A percentile compares a stretch with the other conserved stretches of the same genome.
Evolutionary conservation across 2,329 filamentous ascomycete species (phyloP).

Genomic region (Aspergillus glaucus): DNA sequence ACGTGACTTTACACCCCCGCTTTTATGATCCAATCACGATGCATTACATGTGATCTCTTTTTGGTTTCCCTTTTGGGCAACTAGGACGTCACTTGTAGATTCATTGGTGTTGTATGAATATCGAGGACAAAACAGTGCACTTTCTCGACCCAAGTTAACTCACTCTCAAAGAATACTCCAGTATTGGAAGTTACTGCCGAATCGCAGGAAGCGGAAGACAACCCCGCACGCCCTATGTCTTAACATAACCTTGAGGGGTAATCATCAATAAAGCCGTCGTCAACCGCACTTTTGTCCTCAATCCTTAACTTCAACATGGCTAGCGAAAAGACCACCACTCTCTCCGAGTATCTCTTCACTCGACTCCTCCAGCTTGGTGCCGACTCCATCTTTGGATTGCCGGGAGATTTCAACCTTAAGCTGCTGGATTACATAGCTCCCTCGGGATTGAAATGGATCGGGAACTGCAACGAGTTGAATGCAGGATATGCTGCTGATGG

Average conservation of each 20-base stretch:
- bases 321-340: constrained; percentile 11
- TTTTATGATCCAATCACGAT: too few relatives aligned
- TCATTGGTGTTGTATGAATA: too few relatives aligned
- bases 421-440: constrained; percentile 61
- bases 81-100: too few relatives aligned
- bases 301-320: background rate
- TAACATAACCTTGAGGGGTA: background rate
- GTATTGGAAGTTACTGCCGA: too few relatives aligned
- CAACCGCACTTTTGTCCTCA: constrained; percentile 7
- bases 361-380: constrained; percentile 60
- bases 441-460: constrained; percentile 56
- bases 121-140: too few relatives aligned
- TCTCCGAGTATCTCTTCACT: constrained; percentile 55
- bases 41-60: too few relatives aligned
- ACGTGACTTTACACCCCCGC: too few relatives aligned
- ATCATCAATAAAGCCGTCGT: background rate
- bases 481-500: constrained; percentile 46
- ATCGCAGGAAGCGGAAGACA: too few relatives aligned
- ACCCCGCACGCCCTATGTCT: background rate
- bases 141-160: too few relatives aligned
- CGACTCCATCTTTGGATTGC: constrained; percentile 61
- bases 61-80: too few relatives aligned
- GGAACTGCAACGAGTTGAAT: constrained; percentile 66
- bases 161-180: too few relatives aligned
- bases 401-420: constrained; percentile 65